These are phyloP conservation scores for Francoa sonchifolia DNA, from an alignment of 441 rosid genomes.

Conservation along the genomic window DNA sequence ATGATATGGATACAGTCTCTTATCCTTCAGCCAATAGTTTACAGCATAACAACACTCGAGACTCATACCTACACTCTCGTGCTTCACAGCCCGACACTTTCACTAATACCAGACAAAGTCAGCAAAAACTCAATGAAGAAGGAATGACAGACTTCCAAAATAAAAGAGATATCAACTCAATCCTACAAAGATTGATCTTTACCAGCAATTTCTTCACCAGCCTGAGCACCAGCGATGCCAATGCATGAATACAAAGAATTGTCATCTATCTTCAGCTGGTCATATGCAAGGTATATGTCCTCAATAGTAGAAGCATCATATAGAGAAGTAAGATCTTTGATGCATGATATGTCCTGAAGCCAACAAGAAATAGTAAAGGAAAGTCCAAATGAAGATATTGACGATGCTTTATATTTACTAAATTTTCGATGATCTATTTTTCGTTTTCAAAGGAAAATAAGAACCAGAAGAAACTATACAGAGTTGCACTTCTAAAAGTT, in stretches of 20 bases:
- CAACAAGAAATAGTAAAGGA: slow-evolving; percentile 12
- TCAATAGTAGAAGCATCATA: slow-evolving; percentile 86
- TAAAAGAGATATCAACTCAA: not conserved
- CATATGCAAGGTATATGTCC: slow-evolving; percentile 79
- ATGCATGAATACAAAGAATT: slow-evolving; percentile 77
- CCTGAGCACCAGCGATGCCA: slow-evolving; percentile 85
- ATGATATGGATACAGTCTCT: too few relatives aligned
- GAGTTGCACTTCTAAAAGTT: slow-evolving; percentile 3
- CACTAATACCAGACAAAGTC: too few relatives aligned
- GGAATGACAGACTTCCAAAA: not conserved
- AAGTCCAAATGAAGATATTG: not conserved
- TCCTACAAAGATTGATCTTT: slow-evolving; percentile 12
- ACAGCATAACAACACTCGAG: too few relatives aligned
- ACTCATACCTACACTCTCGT: too few relatives aligned
- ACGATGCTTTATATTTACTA: not conserved
- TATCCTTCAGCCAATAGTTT: too few relatives aligned
- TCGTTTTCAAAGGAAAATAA: not conserved
- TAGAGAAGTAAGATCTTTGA: slow-evolving; percentile 70
- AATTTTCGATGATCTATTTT: too few relatives aligned
- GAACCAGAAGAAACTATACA: not conserved
- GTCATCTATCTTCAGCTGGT: slow-evolving; percentile 78
- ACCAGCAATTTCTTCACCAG: slow-evolving; percentile 60
- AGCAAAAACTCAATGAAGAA: not conserved
- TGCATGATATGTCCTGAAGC: slow-evolving; percentile 78
- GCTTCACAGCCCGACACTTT: too few relatives aligned